These are phyloP conservation scores for Dendrocalamus latiflorus DNA, from an alignment of 202 grass and related monocot species.

Conservation along the genomic window DNA sequence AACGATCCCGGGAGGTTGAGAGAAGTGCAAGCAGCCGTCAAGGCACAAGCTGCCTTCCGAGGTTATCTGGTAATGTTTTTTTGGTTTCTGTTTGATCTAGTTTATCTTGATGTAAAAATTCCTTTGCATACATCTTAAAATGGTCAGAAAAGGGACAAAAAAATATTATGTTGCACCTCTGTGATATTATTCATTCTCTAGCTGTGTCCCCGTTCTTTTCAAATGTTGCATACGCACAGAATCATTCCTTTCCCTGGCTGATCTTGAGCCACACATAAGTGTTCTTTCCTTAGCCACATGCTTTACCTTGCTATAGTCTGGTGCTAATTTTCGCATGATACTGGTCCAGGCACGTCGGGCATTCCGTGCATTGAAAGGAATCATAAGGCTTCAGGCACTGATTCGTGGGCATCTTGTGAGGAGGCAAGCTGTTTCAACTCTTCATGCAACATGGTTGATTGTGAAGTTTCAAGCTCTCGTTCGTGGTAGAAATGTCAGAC, in stretches of 20 bases:
- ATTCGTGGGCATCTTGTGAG: constrained; percentile 88
- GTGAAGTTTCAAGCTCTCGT: constrained; percentile 72
- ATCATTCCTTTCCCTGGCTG: background rate
- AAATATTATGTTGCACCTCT: background rate
- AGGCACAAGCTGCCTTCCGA: constrained; percentile 77
- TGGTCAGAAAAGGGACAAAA: background rate
- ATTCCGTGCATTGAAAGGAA: constrained; percentile 78
- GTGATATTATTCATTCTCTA: background rate
- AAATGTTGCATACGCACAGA: background rate
- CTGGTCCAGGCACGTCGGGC: constrained; percentile 64
- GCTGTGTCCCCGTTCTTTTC: background rate
- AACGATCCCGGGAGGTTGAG: constrained; percentile 26
- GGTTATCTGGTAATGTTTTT: constrained; percentile 70
- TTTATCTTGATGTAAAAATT: constrained; percentile 1
- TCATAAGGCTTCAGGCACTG: constrained; percentile 80
- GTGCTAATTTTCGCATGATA: background rate
- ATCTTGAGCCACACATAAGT: background rate
- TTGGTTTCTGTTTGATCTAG: background rate
- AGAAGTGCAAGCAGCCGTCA: constrained; percentile 72
- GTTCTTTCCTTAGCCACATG: background rate
- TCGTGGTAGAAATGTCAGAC: constrained; percentile 61
- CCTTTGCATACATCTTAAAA: background rate
- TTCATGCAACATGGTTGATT: constrained; percentile 60
- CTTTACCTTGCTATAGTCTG: background rate
- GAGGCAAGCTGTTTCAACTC: constrained; percentile 83